Evolutionary conservation across 2,329 filamentous ascomycete species (phyloP), one percentile per base, ranked within the genome.

Genomic region (Clonostachys solani): DNA sequence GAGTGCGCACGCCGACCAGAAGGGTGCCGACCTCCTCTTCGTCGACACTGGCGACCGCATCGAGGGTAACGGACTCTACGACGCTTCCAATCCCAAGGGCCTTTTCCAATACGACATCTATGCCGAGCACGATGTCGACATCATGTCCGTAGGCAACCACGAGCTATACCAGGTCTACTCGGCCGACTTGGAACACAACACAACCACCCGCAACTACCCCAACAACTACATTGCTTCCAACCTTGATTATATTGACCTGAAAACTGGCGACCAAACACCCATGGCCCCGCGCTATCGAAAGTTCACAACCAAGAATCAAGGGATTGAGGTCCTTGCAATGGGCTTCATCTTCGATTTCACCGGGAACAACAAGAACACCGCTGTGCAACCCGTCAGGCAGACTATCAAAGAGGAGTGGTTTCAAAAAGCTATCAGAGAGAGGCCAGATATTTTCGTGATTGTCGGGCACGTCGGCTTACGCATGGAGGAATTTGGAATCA

Each of bases 311-410:
- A 91, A 92, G 73, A 90, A 95, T 54, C 89, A 89, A 55, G 87
- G 86, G 5, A 83, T 96, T 50, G 80, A 86, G 15, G 82, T 99
- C 49, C 73, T 95, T 43, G 89, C 92, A 0, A 92, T 99, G 64
- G 94, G 94, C 3, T 97, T 99, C 66, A 71, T 99, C 5, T 99
- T 96, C 66, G 84, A 99, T 68, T 99, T 99, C 58, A 89, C 81
- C 1, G 84, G 85, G 16, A 96, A 96, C 63, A 86, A 87, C 47
- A 94, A 96, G 63, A 97, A 97, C 64, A 95, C 89, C 0, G 74
- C 89, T 5, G 89, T 97, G 1, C 84, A 89, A 55, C 80, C 78
- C 1, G 92, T 96, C 3, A 81, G 87, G 54, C 79, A 95, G 9
- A 87, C 89, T 0, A 78, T 97, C 56, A 83, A 89, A 60, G 84